Base-by-base conservation (phyloP, 2,329 filamentous ascomycete species). In the Parascedosporium putredinis region DNA sequence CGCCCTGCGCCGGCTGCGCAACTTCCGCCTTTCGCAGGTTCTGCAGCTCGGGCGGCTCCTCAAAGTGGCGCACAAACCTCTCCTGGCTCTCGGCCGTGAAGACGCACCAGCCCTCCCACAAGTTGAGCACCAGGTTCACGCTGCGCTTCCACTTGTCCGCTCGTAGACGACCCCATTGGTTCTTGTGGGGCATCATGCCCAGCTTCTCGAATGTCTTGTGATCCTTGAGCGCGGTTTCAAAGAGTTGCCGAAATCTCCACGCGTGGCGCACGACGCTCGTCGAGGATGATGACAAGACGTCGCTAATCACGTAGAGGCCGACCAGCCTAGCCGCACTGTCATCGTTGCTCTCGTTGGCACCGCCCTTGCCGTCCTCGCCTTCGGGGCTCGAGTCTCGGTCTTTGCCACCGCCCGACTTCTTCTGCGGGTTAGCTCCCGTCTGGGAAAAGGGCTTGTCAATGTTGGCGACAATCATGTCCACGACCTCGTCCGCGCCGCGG, bases 71-170 rank as follows among this genome's bases (percentile, higher is more conserved):
- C 25, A 78, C 77, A 54, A 95, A 86, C 24, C 78, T 67, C 54
- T 86, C 84, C 55, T 91, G 86, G 45, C 79, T 83, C 50, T 83
- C 81, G 25, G 80, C 78, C 1, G 86, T 82, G 56, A 95, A 95
- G 1, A 81, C 78, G 55, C 77, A 83, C 80, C 79, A 83, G 5
- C 78, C 75, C 55, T 83, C 80, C 80, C 87, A 93, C 31, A 88
- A 68, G 44, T 76, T 74, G 7, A 93, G 68, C 2, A 93, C 73
- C 5, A 81, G 73, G 2, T 76, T 75, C 34, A 93, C 73, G 58
- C 84, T 88, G 46, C 86, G 78, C 64, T 86, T 86, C 85, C 87
- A 93, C 65, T 91, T 90, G 54, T 93, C 87, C 3, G 83, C 83
- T 18, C 86, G 83, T 54, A 95, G 69, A 1, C 86, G 79, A 8